Evolutionary conservation across 306 rosid species (phyloP), one percentile per base, ranked within the genome.

Genomic region (Gastrolobium villosum): DNA sequence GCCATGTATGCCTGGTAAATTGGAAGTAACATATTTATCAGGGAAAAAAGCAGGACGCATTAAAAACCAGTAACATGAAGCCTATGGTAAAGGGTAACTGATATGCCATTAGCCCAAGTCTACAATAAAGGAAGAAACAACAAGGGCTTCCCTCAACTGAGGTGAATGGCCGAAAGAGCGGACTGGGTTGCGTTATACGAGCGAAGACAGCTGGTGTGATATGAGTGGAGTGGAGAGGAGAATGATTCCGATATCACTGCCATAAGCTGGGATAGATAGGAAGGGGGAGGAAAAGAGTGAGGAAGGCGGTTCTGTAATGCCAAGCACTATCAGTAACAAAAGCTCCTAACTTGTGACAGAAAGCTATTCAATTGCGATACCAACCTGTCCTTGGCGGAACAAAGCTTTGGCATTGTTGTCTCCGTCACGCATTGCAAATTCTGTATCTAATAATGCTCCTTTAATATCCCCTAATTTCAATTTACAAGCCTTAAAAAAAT

Each of bases 331-430:
- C 26, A 20, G 26, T 20, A 26, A 48, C 2, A 46, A 30, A 35
- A 72, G 57, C 35, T 75, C 37, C 57, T 45, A 37, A 37, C 32
- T 46, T 7, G 34, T 28, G 65, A 74, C 28, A 34, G 28, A 36
- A 65, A 36, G 39, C 32, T 36, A 39, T 50, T 35, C 75, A 75
- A 44, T 60, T 41, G 79, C 65, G 37, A 78, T 74, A 88, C 88
- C 84, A 85, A 94, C 98, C 97, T 94, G 98, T 63, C 98, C 98
- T 83, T 94, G 96, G 67, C 98, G 97, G 63, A 94, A 94, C 83
- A 92, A 84, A 66, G 99, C 99, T 85, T 94, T 94, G 41, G 87
- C 99, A 87, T 94, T 92, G 82, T 90, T 74, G 6, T 86, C 91
- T 79, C 97, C 99, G 34, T 94, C 99, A 48, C 95, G 94, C 85